A percentile compares a stretch with the other conserved stretches of the same genome.
Evolutionary conservation across 306 rosid species (phyloP).

Genomic region (Lathyrus tuberosus): DNA sequence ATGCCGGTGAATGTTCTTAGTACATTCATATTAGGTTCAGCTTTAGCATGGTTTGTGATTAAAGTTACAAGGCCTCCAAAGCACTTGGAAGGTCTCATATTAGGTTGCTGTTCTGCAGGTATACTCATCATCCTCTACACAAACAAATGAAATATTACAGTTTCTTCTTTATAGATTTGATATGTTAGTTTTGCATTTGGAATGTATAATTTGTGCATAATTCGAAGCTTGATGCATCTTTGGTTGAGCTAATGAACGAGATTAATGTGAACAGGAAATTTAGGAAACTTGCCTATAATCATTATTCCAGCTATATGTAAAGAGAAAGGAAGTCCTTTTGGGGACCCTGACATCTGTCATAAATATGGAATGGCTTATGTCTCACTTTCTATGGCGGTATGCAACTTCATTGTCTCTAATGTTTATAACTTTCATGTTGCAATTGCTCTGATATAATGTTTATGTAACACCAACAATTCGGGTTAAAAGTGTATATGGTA

Average conservation of each 20-base stretch:
- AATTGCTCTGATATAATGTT: not conserved
- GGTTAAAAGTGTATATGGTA: not conserved
- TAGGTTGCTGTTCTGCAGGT: slow-evolving; percentile 67
- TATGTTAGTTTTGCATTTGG: not conserved
- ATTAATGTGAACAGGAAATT: slow-evolving; percentile 50
- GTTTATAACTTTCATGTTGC: slow-evolving; percentile 9
- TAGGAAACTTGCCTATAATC: slow-evolving; percentile 55
- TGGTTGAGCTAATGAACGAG: slow-evolving; percentile 32
- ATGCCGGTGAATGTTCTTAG: slow-evolving; percentile 54
- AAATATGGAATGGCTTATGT: slow-evolving; percentile 55
- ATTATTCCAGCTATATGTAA: slow-evolving; percentile 54
- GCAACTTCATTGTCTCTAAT: slow-evolving; percentile 22
- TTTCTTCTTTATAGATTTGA: not conserved
- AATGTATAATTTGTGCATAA: not conserved
- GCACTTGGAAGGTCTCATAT: slow-evolving; percentile 49
- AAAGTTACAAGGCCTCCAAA: slow-evolving; percentile 56
- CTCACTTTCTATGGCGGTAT: slow-evolving; percentile 68
- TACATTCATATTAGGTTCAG: slow-evolving; percentile 56
- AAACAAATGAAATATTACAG: not conserved
- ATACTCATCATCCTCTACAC: slow-evolving; percentile 8
- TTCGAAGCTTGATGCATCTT: not conserved
- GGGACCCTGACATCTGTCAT: slow-evolving; percentile 47
- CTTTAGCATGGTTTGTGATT: slow-evolving; percentile 57
- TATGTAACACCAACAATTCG: not conserved
- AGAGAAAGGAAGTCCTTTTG: slow-evolving; percentile 62